Base-by-base conservation (phyloP, 108 stramenopile species). In the Skeletonema marinoi region DNA sequence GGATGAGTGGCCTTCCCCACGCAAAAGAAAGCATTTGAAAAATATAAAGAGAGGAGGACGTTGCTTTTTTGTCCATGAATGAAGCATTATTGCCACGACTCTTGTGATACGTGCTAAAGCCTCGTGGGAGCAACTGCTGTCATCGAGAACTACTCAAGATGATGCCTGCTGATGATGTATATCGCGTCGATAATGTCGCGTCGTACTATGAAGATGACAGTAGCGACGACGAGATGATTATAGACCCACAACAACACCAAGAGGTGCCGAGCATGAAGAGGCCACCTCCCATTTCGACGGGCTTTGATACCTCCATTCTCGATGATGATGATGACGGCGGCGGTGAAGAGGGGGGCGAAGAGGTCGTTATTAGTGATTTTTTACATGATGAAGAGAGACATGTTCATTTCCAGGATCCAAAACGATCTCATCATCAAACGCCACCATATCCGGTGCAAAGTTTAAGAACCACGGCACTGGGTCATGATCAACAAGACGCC, bases 381-480 rank as follows among this genome's bases (percentile, higher is more conserved):
- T n/a, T 41, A 11, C 39, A 41, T 3, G 39, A 41, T 3, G 39
- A n/a, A 46, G 54, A 56, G 25, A 21, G 54, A 6, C 54, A 56
- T 56, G 50, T 76, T 46, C 66, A 76, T 32, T 76, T 68, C 29
- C 75, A 67, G 42, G 46, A 76, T 61, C 66, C 67, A 21, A 76
- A 76, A 32, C 75, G 67, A 7, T 62, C 29, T 25, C 25, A 35
- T 38, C n/a, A 64, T 16, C 25, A 17, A 14, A 19, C 75, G 14
- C 30, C 21, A 16, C 65, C 64, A 3, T 76, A 76, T 51, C 66
- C 67, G 21, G 30, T 58, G 35, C 66, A 68, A 68, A 68, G 54
- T 46, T 17, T 61, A 3, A 39, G 41, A 65, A 29, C 33, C 16
- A 36, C 38, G 41, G 31, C 8, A 41, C 56, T 56, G 54, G 54